Evolutionary conservation across 2,329 filamentous ascomycete species (phyloP).

Genomic region (Fusarium acutatum): DNA sequence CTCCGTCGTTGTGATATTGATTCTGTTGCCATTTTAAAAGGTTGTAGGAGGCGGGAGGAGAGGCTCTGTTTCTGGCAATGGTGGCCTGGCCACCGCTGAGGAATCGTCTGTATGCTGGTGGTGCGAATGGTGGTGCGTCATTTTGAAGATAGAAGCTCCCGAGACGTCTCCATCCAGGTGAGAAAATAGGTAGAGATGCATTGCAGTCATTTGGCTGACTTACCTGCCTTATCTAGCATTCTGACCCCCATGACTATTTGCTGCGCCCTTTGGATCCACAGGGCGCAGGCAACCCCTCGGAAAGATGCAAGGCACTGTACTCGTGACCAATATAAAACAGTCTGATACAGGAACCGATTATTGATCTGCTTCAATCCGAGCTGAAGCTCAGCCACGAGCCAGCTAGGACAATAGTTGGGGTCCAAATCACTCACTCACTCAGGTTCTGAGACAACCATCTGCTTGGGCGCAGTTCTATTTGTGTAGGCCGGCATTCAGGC

Average conservation of each 20-base stretch:
- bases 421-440: accelerated
- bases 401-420: too few relatives aligned
- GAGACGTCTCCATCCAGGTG: neutral
- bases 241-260: neutral
- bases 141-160: neutral
- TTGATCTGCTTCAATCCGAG: neutral
- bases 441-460: neutral
- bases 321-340: neutral
- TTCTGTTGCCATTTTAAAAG: neutral
- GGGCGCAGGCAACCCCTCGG: neutral
- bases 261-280: neutral
- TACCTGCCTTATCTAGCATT: neutral
- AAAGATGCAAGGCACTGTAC: neutral
- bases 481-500: accelerated
- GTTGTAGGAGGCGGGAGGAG: neutral
- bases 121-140: neutral
- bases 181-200: accelerated
- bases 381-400: neutral
- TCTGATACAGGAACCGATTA: neutral
- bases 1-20: neutral
- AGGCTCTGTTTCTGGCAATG: neutral
- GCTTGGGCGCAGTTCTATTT: neutral
- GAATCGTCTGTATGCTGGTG: neutral
- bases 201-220: neutral
- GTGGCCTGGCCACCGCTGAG: neutral